Percentiles rank a stretch among this genome's conserved stretches.
These are phyloP conservation scores for Neofusicoccum kwambonambiense DNA, from an alignment of 2,329 filamentous ascomycete genomes.

Conservation along the genomic window DNA sequence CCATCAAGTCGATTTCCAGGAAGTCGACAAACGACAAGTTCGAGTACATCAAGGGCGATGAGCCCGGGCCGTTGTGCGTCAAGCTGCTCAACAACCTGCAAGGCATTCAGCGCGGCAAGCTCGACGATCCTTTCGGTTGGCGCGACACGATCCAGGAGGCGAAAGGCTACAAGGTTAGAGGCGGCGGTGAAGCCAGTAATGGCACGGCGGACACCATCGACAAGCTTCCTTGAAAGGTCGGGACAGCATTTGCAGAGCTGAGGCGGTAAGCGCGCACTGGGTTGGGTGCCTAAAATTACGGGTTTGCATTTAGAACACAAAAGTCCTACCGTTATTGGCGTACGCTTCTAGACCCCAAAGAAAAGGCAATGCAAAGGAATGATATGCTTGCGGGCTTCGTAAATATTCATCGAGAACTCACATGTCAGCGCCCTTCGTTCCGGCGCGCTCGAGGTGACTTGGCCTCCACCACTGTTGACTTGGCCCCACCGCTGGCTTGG, in stretches of 20 bases:
- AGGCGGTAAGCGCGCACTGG: background rate
- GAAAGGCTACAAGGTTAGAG: constrained; percentile 30
- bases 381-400: background rate
- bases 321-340: background rate
- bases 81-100: constrained; percentile 75
- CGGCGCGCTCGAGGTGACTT: background rate
- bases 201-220: constrained; percentile 33
- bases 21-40: constrained; percentile 57
- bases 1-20: constrained; percentile 86
- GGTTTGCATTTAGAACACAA: background rate
- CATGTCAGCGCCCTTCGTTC: background rate
- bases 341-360: background rate
- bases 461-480: background rate
- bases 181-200: constrained; percentile 23
- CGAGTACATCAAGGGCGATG: constrained; percentile 57
- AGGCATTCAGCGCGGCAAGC: constrained; percentile 80
- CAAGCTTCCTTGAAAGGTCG: constrained; percentile 29
- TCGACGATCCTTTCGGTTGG: constrained; percentile 78
- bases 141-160: constrained; percentile 47
- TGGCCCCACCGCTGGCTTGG: no score
- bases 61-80: constrained; percentile 70
- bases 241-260: background rate
- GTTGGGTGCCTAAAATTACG: background rate
- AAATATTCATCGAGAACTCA: background rate
- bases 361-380: background rate